phyloP scores from a whole-genome alignment of 257 asterid species.

The Solanum ahanhuiri region DNA sequence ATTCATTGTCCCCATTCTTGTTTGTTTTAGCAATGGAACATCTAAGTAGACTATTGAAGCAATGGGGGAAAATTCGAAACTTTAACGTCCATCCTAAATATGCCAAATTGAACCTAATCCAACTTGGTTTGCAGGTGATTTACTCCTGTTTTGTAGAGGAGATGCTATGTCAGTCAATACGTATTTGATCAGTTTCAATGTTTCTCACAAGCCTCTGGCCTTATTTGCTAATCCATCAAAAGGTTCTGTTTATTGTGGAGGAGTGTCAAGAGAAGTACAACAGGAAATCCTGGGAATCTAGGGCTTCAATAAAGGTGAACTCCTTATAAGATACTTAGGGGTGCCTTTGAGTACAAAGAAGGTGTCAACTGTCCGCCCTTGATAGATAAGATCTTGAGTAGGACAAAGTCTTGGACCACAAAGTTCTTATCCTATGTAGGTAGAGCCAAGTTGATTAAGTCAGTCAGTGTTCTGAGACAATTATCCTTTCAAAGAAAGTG shows the following conservation, averaged over 20 bases:
- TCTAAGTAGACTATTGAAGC: not conserved
- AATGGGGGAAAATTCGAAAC: not conserved
- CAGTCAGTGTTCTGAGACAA: not conserved
- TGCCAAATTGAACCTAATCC: not conserved
- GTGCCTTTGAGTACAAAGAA: not conserved
- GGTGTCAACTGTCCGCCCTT: not conserved
- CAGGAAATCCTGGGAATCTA: not conserved
- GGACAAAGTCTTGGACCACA: not conserved
- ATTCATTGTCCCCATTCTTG: not conserved
- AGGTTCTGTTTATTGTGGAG: not conserved
- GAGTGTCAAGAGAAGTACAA: not conserved
- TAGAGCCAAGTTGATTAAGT: not conserved
- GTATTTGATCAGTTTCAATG: not conserved
- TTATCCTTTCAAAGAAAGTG: not conserved
- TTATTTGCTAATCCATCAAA: not conserved
- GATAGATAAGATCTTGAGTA: not conserved
- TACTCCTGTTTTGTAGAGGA: not conserved
- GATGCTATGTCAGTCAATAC: not conserved
- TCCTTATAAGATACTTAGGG: not conserved
- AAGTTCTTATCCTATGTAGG: not conserved
- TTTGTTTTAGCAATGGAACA: not conserved
- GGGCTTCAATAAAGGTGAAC: not conserved
- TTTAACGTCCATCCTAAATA: not conserved
- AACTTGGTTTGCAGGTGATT: not conserved
- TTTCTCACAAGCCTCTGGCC: not conserved